These are phyloP conservation scores for Boletus fagicola DNA, from an alignment of 768 basidiomycete genomes.

Conservation along the genomic window DNA sequence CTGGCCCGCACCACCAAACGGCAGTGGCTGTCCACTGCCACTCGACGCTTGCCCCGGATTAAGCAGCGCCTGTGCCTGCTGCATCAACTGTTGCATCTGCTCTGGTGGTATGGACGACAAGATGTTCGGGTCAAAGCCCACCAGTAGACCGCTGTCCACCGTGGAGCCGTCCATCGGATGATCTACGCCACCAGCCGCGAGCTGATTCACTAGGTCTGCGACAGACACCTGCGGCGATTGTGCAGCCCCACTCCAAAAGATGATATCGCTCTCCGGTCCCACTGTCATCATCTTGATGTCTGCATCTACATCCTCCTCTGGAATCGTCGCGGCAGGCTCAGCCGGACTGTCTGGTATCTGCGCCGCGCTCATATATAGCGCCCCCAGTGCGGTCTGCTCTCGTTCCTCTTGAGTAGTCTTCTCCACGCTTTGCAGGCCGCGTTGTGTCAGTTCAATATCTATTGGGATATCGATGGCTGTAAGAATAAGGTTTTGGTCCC, in stretches of 20 bases:
- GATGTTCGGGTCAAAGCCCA: constrained; percentile 44
- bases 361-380: constrained; percentile 65
- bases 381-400: constrained; percentile 73
- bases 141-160: constrained; percentile 30
- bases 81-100: constrained; percentile 62
- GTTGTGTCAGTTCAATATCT: constrained; percentile 50
- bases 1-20: constrained; percentile 39
- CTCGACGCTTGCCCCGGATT: constrained; percentile 28
- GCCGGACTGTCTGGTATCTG: constrained; percentile 79
- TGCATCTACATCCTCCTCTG: constrained; percentile 69
- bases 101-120: constrained; percentile 50
- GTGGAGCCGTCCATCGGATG: constrained; percentile 38
- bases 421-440: constrained; percentile 70
- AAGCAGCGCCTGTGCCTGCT: constrained; percentile 38
- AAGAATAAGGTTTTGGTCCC: not conserved
- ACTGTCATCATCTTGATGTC: constrained; percentile 64
- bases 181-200: constrained; percentile 46
- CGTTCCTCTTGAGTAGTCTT: constrained; percentile 70
- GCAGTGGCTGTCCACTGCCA: constrained; percentile 31
- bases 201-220: constrained; percentile 67
- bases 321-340: constrained; percentile 58
- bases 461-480: constrained; percentile 63
- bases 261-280: constrained; percentile 62
- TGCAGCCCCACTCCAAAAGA: constrained; percentile 58
- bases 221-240: constrained; percentile 45